Base-by-base conservation (phyloP, 176 grass and related monocot genomes). In the Musa beccarii region DNA sequence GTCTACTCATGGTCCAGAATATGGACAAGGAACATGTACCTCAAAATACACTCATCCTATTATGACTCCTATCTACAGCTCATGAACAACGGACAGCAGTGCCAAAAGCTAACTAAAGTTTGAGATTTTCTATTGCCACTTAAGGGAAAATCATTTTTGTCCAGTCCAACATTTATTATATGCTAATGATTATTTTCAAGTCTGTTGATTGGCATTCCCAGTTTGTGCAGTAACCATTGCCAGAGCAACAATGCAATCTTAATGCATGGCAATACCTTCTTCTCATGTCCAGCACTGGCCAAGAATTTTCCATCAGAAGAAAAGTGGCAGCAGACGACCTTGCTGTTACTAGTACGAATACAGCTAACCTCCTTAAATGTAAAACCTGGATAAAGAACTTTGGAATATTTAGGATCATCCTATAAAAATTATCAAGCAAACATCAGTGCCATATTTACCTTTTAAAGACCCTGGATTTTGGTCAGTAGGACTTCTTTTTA, bases 201-300 rank as follows among this genome's bases (percentile, higher is more conserved):
- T 43, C 34, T 43, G 34, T 43, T 43, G 34, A 43, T 43, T 43
- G 0, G 34, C 34, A 43, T 0, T 43, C 34, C 34, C 34, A 43
- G 6, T 43, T 43, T 43, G 34, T 43, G 34, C 34, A 43, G 34
- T 43, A 43, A 43, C 4, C 34, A 4, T 43, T 43, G 34, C 6
- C 34, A 43, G 34, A 43, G 34, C 34, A 5, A 43, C 34, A 43
- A 43, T 43, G 4, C 0, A 5, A 43, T 43, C 29, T 29, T 29
- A 29, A 29, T 3, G 29, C 29, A 29, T 29, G 29, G 34, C 4
- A 16, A 66, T 85, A 92, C 96, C 96, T 92, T 99, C 78, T 92
- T 99, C 62, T 99, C 96, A 84, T 99, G 96, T 49, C 96, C 91
- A 81, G 96, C 96, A 86, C 90, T 92, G 73, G 96, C 96, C 70